Evolutionary conservation across 148 eudicot species (phyloP), one percentile per base, ranked within the genome.

Genomic region (Cornus florida): DNA sequence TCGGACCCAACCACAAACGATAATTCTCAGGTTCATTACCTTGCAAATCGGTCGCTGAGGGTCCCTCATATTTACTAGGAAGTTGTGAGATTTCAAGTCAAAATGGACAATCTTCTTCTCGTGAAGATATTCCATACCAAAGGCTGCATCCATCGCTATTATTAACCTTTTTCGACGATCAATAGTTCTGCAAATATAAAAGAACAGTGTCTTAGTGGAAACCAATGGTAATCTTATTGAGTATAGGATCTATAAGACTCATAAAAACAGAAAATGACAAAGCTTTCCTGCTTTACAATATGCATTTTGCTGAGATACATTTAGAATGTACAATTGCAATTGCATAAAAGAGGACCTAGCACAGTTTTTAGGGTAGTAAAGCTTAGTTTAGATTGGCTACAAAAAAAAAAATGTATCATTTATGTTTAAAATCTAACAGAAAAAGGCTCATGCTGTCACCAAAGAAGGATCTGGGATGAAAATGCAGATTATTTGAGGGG

Each of bases 61-160:
- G 82, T 87, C 89, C 77, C 82, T 84, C 86, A 82, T 82, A 67
- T 84, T 84, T 35, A 87, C 82, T 12, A 87, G 84, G 28, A 87
- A 71, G 77, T 87, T 87, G 57, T 87, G 79, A 31, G 86, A 86
- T 79, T 88, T 86, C 71, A 88, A 75, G 78, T 88, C 91, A 75
- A 88, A 88, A 73, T 86, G 88, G 16, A 86, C 91, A 35, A 88
- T 84, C 31, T 77, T 84, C 79, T 88, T 88, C 76, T 82, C 87
- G 38, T 88, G 91, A 56, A 88, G 75, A 77, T 88, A 88, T 65
- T 88, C 91, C 91, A 88, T 88, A 57, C 91, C 90, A 82, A 88
- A 88, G 75, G 90, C 88, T 32, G 87, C 85, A 81, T 81, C 90
- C 86, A 76, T 86, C 9, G 89, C 91, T 76, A 88, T 77, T 38